phyloP scores from a whole-genome alignment of 768 basidiomycete genomes.

The Bullera alba region DNA sequence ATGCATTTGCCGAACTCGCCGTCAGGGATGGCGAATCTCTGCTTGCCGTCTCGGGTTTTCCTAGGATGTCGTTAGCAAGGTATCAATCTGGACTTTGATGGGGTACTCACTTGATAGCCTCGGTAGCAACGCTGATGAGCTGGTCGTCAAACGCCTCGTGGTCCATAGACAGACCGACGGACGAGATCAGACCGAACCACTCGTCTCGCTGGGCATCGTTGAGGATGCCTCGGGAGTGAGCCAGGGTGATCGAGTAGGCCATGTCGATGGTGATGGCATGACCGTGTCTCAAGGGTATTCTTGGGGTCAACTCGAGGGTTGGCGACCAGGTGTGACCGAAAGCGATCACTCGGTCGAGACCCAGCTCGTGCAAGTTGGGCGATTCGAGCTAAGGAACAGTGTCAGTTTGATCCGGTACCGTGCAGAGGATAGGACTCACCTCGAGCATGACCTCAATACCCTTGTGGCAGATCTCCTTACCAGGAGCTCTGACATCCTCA shows the following conservation, averaged over 20 bases:
- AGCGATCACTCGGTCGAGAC: conserved; percentile 47
- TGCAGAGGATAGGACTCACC: conserved; percentile 15
- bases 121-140: conserved; percentile 41
- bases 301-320: conserved; percentile 43
- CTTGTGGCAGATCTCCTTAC: conserved; percentile 42
- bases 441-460: conserved; percentile 48
- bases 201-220: conserved; percentile 45
- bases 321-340: conserved; percentile 46
- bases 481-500: conserved; percentile 31
- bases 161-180: conserved; percentile 45
- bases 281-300: conserved; percentile 45
- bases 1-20: conserved; percentile 43
- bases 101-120: conserved; percentile 42
- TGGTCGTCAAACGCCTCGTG: conserved; percentile 44
- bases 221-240: conserved; percentile 43
- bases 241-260: conserved; percentile 47
- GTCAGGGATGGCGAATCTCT: conserved; percentile 45
- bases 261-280: conserved; percentile 47
- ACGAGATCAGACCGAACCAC: conserved; percentile 41
- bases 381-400: conserved; percentile 37
- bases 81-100: no score
- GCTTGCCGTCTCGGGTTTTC: conserved; percentile 44
- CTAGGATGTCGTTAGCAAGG: neutral
- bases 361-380: conserved; percentile 47
- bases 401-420: neutral